phyloP scores from a whole-genome alignment of 192 early-diverging fungal genomes.

The Helicostylum pulchrum region DNA sequence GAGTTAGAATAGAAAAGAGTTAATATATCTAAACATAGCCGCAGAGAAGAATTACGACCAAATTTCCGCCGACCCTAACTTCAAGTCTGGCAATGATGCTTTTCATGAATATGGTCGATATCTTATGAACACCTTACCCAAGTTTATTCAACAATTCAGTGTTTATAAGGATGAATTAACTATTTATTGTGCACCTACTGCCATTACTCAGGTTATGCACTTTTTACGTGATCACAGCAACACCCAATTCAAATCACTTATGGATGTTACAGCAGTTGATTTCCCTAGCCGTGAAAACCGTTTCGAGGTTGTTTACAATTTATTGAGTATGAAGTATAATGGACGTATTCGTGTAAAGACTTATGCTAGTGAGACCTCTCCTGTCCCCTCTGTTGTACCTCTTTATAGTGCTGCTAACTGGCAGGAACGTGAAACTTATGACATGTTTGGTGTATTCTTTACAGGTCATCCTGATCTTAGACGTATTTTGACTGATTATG shows the following conservation, averaged over 20 bases:
- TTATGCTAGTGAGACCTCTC: slow-evolving; percentile 85
- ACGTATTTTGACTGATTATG: slow-evolving; percentile 97
- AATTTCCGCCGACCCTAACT: slow-evolving; percentile 31
- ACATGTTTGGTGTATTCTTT: slow-evolving; percentile 99
- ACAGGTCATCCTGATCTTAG: slow-evolving; percentile 93
- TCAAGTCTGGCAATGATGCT: slow-evolving; percentile 39
- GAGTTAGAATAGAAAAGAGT: neutral
- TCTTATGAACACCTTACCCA: slow-evolving; percentile 81
- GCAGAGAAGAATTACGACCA: neutral
- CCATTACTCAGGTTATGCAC: slow-evolving; percentile 71
- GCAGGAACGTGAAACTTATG: slow-evolving; percentile 97
- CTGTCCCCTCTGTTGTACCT: slow-evolving; percentile 84
- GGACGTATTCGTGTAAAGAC: slow-evolving; percentile 96
- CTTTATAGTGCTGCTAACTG: slow-evolving; percentile 88
- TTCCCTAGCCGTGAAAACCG: slow-evolving; percentile 89
- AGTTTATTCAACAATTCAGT: slow-evolving; percentile 95
- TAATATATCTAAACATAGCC: neutral
- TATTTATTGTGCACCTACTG: slow-evolving; percentile 86
- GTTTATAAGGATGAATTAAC: slow-evolving; percentile 98
- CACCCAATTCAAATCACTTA: slow-evolving; percentile 88
- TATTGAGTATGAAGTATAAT: slow-evolving; percentile 85
- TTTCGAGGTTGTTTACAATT: slow-evolving; percentile 96
- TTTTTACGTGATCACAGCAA: slow-evolving; percentile 94
- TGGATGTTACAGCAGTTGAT: slow-evolving; percentile 89
- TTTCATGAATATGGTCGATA: slow-evolving; percentile 90